Evolutionary conservation across 352 stramenopile species (phyloP).

Genomic region (Phytophthora ohioensis): DNA sequence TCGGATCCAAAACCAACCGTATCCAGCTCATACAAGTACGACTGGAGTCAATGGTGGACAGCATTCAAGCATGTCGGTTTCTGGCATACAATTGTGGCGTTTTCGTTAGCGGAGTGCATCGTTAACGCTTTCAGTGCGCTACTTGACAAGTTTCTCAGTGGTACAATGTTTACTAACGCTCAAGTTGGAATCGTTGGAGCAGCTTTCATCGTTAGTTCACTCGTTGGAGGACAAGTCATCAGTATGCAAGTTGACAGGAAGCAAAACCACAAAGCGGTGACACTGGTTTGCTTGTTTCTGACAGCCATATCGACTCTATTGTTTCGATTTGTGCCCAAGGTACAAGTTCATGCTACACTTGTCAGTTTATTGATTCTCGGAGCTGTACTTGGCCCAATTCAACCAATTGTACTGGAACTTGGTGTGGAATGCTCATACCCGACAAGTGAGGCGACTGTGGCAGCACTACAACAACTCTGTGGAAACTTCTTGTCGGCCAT

Average conservation of each 20-base stretch:
- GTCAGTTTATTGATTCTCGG: slow-evolving; percentile 57
- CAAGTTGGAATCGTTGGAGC: slow-evolving; percentile 69
- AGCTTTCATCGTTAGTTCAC: slow-evolving; percentile 73
- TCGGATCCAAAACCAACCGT: slow-evolving; percentile 46
- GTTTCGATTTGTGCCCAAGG: slow-evolving; percentile 53
- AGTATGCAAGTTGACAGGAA: slow-evolving; percentile 62
- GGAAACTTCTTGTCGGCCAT: slow-evolving; percentile 77
- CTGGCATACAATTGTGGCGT: slow-evolving; percentile 62
- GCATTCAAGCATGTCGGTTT: slow-evolving; percentile 70
- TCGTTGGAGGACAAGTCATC: slow-evolving; percentile 70
- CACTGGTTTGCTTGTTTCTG: slow-evolving; percentile 56
- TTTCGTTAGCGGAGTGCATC: slow-evolving; percentile 75
- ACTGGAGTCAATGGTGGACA: slow-evolving; percentile 45
- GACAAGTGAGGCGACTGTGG: slow-evolving; percentile 77
- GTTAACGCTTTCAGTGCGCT: slow-evolving; percentile 72
- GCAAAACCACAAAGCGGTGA: slow-evolving; percentile 58
- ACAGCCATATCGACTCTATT: slow-evolving; percentile 41
- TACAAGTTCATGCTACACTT: slow-evolving; percentile 35
- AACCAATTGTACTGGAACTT: slow-evolving; percentile 72
- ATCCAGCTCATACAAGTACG: slow-evolving; percentile 3
- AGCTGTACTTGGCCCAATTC: slow-evolving; percentile 62
- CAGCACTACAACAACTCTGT: slow-evolving; percentile 74
- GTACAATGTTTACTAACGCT: slow-evolving; percentile 56
- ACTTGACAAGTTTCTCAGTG: slow-evolving; percentile 65
- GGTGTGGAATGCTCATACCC: slow-evolving; percentile 76